Base-by-base conservation (phyloP, 2,329 filamentous ascomycete species). In the Cladophialophora psammophila region DNA sequence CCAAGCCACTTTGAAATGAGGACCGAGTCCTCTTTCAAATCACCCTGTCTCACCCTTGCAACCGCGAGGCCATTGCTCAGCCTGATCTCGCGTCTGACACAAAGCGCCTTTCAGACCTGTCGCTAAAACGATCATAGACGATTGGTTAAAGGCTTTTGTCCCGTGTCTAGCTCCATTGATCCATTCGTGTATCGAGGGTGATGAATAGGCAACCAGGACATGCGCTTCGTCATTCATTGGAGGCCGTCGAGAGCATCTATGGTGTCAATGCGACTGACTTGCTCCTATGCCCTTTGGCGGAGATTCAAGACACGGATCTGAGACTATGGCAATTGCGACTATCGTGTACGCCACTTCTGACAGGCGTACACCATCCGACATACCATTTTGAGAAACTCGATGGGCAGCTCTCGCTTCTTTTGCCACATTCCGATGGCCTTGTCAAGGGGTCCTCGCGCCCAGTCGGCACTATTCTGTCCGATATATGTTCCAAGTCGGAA, bases 321-420 rank as follows among this genome's bases (percentile, higher is more conserved):
- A 36, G 56, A 48, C 9, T 36, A n/a, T 59, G 42, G 38, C 18
- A 6, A 45, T 26, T 59, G 38, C 48, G 56, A n/a, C 10, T 59
- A 42, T 48, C 56, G 3, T 59, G 56, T 36, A 59, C 56, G 5
- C 56, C 56, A n/a, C 56, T 59, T 10, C 40, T 59, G 38, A 45
- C 26, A 38, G 38, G 40, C 26, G 56, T 48, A 12, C 56, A 45
- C 13, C 35, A 59, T 31, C 56, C 36, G 1, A 59, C 26, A 32
- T 5, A 42, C n/a, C 56, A 59, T 26, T 59, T 59, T 48, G n/a
- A 42, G 4, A 42, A 48, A 31, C 56, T 59, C 18, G 26, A 59
- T 10, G 38, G 32, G 13, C 20, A 59, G 31, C 38, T 42, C 31
- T 59, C 56, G 10, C 35, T 48, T 40, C 38, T 59, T 12, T 20